Evolutionary conservation across 306 rosid genomes (phyloP).

Genomic region (Dicorynia guianensis): DNA sequence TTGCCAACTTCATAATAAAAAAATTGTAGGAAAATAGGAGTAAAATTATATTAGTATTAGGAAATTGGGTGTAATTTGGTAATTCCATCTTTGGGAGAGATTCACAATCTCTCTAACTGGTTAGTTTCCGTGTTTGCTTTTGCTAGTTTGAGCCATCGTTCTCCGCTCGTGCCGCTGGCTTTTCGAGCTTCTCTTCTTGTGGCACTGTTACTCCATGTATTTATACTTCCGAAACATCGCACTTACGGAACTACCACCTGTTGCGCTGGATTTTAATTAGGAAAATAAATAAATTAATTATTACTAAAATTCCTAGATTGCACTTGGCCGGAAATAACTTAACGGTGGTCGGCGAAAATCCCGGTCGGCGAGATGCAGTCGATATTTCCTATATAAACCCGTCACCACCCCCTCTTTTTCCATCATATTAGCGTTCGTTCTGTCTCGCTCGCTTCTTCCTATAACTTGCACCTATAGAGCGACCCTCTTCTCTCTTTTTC

Average conservation of each 20-base stretch:
- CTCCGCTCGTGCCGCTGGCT: too few relatives aligned
- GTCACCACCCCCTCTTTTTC: constrained; percentile 55
- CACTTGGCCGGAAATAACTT: constrained; percentile 43
- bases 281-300: not conserved
- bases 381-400: constrained; percentile 88
- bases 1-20: too few relatives aligned
- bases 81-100: too few relatives aligned
- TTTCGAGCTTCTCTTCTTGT: not conserved
- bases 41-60: too few relatives aligned
- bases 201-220: not conserved
- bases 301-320: not conserved
- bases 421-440: constrained; percentile 57
- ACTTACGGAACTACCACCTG: constrained; percentile 26
- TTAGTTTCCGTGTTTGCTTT: too few relatives aligned
- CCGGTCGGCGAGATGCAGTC: constrained; percentile 51
- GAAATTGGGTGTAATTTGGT: too few relatives aligned
- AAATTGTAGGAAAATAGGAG: too few relatives aligned
- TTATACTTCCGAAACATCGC: too few relatives aligned
- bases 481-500: constrained; percentile 32
- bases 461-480: constrained; percentile 49
- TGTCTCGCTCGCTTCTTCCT: constrained; percentile 43
- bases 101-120: too few relatives aligned
- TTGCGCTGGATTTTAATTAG: not conserved
- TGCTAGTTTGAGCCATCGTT: too few relatives aligned
- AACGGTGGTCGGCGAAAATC: constrained; percentile 52